Evolutionary conservation across 768 basidiomycete species (phyloP), one percentile per base, ranked within the genome.

Genomic region (Pisolithus sp.): DNA sequence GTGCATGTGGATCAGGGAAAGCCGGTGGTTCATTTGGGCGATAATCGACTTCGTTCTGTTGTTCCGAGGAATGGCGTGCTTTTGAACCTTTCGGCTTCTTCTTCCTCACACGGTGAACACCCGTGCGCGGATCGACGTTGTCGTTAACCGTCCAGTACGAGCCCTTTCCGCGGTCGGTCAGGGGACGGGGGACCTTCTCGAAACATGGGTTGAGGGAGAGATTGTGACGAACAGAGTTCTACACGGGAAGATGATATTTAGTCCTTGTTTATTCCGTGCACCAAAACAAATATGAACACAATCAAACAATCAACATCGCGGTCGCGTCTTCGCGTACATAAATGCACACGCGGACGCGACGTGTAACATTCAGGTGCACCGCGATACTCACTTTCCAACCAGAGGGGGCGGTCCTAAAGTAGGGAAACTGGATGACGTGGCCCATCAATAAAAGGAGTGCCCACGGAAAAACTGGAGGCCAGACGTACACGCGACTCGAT

Each of bases 121-220:
- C 90, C 3, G 90, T 91, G 38, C 89, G 86, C 46, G 89, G 89
- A 61, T 92, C 89, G 41, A 92, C 87, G 59, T 87, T 86, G 60
- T 92, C 89, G 60, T 92, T 90, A 55, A 93, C 90, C 0, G 89
- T 91, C 90, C 90, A 93, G 62, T 92, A 93, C 0, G 88, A 91
- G 20, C 90, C 90, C 62, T 93, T 93, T 48, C 90, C 90, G 48
- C 90, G 83, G 61, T 93, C 90, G 6, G 90, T 93, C 58, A 93
- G 79, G 12, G 90, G 90, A n/a, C 90, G 86, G 3, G 90, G 85
- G 5, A 92, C 86, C 68, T 93, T 93, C 69, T 91, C 88, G 60
- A 93, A 93, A 63, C 89, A 93, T 48, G 90, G 89, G 59, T 93
- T 93, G 54, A 93, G 76, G 6, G 90, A 93, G 23, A 93, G 78